Evolutionary conservation across 2,329 filamentous ascomycete species (phyloP), one percentile per base, ranked within the genome.

Genomic region (Cytospora mali): DNA sequence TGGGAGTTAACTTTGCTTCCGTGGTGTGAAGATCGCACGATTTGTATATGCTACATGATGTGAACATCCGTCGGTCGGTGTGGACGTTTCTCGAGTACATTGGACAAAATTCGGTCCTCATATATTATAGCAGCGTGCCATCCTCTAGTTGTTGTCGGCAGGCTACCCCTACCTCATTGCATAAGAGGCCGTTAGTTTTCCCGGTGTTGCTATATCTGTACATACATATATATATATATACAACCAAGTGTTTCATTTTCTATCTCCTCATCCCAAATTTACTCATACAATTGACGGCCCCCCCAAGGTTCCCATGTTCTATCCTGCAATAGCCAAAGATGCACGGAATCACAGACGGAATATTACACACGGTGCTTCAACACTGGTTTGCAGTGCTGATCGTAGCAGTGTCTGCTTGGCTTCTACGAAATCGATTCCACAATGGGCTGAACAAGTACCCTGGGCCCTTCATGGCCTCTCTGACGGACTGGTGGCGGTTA

Each of bases 401-500:
- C 46, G 66, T 75, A 27, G 55, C 73, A 21, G 16, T 79, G 1
- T 60, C 72, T 48, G 74, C 73, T 39, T 82, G 79, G 71, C 74
- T 84, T 13, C 69, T 76, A n/a, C 75, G 72, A 58, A 85, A 84
- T 66, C 78, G 77, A 53, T 82, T 80, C 67, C 74, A 81, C 56
- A 76, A 80, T 69, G 88, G 88, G 6, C 75, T 92, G 63, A 85
- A 88, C 74, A 86, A 83, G 70, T 92, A 91, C 68, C 91, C 91
- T 0, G 91, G 91, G 0, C 90, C 88, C 0, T 79, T 87, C 61
- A 70, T 91, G 49, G 91, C 91, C 23, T 87, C 81, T 2, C 72
- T 84, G 57, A 90, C 88, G 14, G 85, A 94, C 71, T 87, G 85
- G 81, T 94, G 91, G 90, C 81, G 91, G 23, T 85, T 92, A 66